phyloP scores from a whole-genome alignment of 2,329 filamentous ascomycete genomes.

The Fusarium sp. region DNA sequence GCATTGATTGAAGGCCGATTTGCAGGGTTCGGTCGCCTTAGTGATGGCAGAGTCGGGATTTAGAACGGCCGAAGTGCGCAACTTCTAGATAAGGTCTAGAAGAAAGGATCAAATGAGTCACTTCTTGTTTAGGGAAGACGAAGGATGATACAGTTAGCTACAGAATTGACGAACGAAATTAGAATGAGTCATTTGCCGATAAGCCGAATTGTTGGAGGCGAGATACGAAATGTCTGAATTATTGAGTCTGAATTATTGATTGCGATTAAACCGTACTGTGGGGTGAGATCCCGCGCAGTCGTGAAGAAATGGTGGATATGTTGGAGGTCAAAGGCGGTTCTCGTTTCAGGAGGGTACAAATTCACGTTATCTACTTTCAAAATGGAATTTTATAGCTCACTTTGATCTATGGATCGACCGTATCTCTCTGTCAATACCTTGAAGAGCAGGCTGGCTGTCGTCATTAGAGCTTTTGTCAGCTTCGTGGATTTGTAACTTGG shows the following conservation, averaged over 20 bases:
- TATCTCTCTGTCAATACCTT: neutral
- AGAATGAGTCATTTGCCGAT: conserved; percentile 14
- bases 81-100: neutral
- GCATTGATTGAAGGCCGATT: neutral
- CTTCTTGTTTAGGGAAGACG: neutral
- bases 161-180: neutral
- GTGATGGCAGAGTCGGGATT: neutral
- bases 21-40: neutral
- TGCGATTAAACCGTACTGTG: neutral
- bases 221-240: neutral
- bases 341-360: fast-evolving
- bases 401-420: neutral
- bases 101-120: conserved; percentile 8
- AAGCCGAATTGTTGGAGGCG: neutral
- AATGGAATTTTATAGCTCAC: neutral
- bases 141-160: neutral
- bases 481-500: conserved; percentile 15
- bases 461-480: conserved; percentile 26
- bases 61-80: conserved; percentile 16
- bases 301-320: neutral
- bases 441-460: neutral
- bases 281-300: neutral
- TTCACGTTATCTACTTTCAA: neutral
- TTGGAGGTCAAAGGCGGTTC: neutral
- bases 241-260: neutral